Evolutionary conservation across 257 asterid genomes (phyloP).

Genomic region (Solanum raphanifolium): DNA sequence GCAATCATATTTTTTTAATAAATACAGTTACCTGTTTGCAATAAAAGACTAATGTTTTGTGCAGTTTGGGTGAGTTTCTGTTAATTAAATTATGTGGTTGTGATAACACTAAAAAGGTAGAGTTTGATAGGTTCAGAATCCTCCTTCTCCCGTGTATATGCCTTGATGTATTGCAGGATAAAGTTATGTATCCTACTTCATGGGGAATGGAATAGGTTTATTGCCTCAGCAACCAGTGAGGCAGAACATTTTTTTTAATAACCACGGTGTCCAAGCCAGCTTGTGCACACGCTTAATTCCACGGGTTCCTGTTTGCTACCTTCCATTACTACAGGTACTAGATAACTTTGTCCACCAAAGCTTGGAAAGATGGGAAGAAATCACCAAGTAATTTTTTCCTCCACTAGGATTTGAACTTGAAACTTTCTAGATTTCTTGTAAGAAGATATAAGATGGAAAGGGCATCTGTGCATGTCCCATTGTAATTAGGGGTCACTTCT

Average conservation of each 20-base stretch:
- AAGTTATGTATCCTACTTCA: background rate
- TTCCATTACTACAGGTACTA: background rate
- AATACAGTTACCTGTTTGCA: background rate
- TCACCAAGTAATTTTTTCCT: background rate
- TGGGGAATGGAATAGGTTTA: background rate
- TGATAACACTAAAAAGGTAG: background rate
- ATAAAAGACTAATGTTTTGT: background rate
- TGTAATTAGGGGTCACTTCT: background rate
- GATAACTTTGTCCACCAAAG: background rate
- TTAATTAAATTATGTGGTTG: background rate
- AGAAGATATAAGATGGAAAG: background rate
- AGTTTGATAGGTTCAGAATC: background rate
- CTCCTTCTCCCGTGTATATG: background rate
- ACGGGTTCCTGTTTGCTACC: background rate
- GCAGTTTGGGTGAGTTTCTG: background rate
- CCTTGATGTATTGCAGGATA: background rate
- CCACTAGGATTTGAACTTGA: background rate
- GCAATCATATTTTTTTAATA: background rate
- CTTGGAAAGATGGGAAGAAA: background rate
- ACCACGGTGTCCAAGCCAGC: background rate
- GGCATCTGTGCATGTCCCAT: background rate
- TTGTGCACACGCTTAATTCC: background rate
- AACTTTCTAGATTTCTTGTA: background rate
- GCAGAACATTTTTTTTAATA: background rate
- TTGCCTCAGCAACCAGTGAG: background rate